Evolutionary conservation across 192 early-diverging fungal genomes (phyloP).

Genomic region (Umbelopsis sp.): DNA sequence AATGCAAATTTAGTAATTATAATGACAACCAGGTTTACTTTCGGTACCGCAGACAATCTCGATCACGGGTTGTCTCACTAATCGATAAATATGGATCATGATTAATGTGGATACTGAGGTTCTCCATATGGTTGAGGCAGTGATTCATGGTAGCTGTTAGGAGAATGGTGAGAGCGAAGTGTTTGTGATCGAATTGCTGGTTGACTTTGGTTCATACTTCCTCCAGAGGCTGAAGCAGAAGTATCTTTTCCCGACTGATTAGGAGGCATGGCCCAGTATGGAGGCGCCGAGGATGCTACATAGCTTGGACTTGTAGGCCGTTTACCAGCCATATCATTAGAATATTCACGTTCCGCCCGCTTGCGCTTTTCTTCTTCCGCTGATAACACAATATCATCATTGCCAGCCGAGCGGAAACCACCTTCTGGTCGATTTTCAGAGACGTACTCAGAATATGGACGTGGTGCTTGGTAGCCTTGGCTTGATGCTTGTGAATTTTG

Average conservation of each 20-base stretch:
- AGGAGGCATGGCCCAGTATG: slow-evolving; percentile 4
- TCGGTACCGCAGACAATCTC: no score
- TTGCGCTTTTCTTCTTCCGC: slow-evolving; percentile 8
- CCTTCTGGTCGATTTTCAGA: neutral
- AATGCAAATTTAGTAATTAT: no score
- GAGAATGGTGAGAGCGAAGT: no score
- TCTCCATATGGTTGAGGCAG: no score
- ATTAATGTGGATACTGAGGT: no score
- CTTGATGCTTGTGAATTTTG: neutral
- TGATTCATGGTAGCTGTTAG: no score
- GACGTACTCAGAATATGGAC: neutral
- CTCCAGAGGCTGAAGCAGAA: neutral
- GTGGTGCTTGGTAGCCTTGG: neutral
- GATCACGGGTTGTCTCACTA: no score
- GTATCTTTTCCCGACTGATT: no score
- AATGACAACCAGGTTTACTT: no score
- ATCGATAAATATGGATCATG: no score
- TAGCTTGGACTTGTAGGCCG: neutral
- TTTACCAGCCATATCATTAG: neutral
- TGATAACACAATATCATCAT: neutral
- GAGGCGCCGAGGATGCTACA: slow-evolving; percentile 1
- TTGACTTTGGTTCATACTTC: neutral
- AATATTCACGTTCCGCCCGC: neutral
- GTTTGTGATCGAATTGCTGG: no score
- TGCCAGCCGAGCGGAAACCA: neutral